phyloP scores from a whole-genome alignment of 805 yeast genomes.

The Saccharomycopsis malanga region DNA sequence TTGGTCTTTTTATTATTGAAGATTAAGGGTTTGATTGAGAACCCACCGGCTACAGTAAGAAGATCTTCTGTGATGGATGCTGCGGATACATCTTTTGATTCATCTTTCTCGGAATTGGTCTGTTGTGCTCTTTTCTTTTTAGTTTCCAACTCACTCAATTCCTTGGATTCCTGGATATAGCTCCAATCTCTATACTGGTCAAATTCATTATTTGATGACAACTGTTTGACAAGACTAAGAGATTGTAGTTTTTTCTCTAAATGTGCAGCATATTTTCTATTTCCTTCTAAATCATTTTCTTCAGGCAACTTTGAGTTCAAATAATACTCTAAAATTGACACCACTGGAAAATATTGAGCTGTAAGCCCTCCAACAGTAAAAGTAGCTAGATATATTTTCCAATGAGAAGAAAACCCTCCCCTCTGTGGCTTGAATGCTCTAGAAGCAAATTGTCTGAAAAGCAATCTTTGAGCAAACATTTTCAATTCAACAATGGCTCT shows the following conservation, averaged over 20 bases:
- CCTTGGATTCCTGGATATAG: conserved; percentile 36
- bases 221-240: conserved; percentile 45
- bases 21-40: conserved; percentile 65
- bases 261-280: conserved; percentile 26
- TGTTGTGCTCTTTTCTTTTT: conserved; percentile 37
- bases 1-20: conserved; percentile 40
- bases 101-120: not conserved
- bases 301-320: conserved; percentile 24
- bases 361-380: conserved; percentile 31
- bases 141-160: conserved; percentile 26
- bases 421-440: too few species aligned
- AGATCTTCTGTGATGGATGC: conserved; percentile 25
- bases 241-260: conserved; percentile 42
- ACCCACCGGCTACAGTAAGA: conserved; percentile 68
- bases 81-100: not conserved
- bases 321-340: conserved; percentile 28
- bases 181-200: conserved; percentile 37
- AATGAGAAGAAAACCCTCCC: not conserved
- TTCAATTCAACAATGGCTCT: too few species aligned
- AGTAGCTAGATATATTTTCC: not conserved
- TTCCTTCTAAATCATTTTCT: conserved; percentile 26
- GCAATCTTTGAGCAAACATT: too few species aligned
- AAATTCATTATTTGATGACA: conserved; percentile 34
- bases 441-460: too few species aligned
- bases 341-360: conserved; percentile 31